Percentiles rank a stretch among this genome's conserved stretches.
Evolutionary conservation across 352 stramenopile genomes (phyloP).

Genomic region (Globisporangium sylvaticum): DNA sequence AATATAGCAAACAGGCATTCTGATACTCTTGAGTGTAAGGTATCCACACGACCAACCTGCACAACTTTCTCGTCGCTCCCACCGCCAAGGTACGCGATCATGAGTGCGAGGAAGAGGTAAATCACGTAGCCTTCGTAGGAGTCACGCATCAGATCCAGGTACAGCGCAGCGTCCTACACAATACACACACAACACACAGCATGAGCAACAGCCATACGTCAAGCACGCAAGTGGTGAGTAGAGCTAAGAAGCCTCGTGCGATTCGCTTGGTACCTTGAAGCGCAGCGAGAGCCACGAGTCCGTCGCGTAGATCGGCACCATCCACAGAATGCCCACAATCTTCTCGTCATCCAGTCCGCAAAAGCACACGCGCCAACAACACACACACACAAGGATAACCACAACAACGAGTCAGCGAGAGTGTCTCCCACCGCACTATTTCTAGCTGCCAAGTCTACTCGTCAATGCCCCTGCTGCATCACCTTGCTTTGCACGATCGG

Average conservation of each 20-base stretch:
- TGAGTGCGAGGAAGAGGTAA: constrained; percentile 96
- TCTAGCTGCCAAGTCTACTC: not conserved
- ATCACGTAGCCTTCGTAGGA: constrained; percentile 99
- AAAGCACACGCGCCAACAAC: constrained; percentile 21
- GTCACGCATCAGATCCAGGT: constrained; percentile 93
- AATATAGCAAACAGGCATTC: not conserved
- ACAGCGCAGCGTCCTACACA: constrained; percentile 65
- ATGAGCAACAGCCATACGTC: not conserved
- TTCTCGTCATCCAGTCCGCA: constrained; percentile 32
- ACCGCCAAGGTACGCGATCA: constrained; percentile 93
- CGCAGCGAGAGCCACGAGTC: constrained; percentile 96
- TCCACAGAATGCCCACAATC: constrained; percentile 97
- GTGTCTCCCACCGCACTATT: not conserved
- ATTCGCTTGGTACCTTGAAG: constrained; percentile 76
- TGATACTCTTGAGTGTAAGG: not conserved
- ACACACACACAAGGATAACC: not conserved
- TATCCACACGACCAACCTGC: constrained; percentile 30
- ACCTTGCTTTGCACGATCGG: constrained; percentile 95
- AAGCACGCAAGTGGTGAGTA: not conserved
- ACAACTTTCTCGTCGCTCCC: constrained; percentile 88
- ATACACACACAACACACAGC: not conserved
- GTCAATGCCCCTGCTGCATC: not conserved
- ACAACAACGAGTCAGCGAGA: not conserved
- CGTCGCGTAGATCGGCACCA: constrained; percentile 98
- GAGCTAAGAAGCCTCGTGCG: not conserved